Percentiles rank a stretch among this genome's conserved stretches.
Evolutionary conservation across 495 filamentous ascomycete genomes (phyloP).

Genomic region (Podospora comata): DNA sequence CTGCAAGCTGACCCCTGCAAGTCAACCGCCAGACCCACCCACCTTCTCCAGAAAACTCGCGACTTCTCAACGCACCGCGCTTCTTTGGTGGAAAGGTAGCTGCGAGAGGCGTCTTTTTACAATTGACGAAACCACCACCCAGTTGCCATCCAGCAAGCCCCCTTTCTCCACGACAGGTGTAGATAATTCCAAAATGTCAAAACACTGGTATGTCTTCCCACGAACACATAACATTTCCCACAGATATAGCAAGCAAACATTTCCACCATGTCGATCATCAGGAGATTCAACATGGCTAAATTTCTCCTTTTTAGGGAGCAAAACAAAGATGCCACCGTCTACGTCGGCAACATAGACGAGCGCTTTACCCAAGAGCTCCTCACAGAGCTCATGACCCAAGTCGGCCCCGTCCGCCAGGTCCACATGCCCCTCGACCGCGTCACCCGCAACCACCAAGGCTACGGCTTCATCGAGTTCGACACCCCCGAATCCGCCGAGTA

Average conservation of each 20-base stretch:
- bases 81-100: neutral
- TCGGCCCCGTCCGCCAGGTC: constrained; percentile 93
- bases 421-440: constrained; percentile 97
- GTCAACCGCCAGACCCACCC: neutral
- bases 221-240: neutral
- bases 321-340: constrained; percentile 97
- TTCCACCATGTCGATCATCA: neutral
- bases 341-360: constrained; percentile 97
- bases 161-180: neutral
- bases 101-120: neutral
- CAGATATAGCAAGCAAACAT: neutral
- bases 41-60: neutral
- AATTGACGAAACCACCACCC: neutral
- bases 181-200: constrained; percentile 25
- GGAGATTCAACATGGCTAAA: neutral
- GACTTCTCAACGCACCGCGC: neutral
- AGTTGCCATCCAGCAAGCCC: neutral
- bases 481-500: constrained; percentile 97
- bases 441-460: constrained; percentile 93
- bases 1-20: neutral
- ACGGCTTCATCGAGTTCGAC: constrained; percentile 98
- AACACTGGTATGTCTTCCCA: constrained; percentile 65
- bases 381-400: constrained; percentile 97
- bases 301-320: constrained; percentile 68
- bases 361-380: constrained; percentile 85